Base-by-base conservation (phyloP, 2,329 filamentous ascomycete genomes). In the Dothideomycetidae sp. region DNA sequence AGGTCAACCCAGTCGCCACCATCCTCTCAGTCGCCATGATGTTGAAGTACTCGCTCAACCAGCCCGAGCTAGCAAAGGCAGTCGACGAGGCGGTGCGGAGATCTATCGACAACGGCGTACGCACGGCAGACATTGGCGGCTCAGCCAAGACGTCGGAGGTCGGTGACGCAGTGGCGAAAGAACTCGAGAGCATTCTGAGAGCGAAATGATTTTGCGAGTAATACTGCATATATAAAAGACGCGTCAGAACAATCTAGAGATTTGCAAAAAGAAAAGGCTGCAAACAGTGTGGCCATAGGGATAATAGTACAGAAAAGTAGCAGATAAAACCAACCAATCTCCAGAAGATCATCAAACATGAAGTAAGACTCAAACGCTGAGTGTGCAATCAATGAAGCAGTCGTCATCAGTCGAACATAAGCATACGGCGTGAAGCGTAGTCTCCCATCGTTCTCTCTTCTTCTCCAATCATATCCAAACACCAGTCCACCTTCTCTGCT, bases 11-110 rank as follows among this genome's bases (percentile, higher is more conserved):
- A 21, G 70, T 96, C 43, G 88, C 86, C 35, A 86, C 84, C 38
- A 84, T 96, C 46, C 73, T 96, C 30, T 93, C 85, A 10, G 71
- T 93, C 10, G 84, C 84, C 52, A 93, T 96, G 85, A 82, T 98
- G 78, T 71, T 94, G 53, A 79, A 84, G 54, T 96, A 94, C 68
- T 93, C 85, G 10, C 73, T 96, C 42, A 75, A 76, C 52, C 73
- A 86, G 47, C 75, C 80, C 18, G 68, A 74, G 35, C 78, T 94
- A 60, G 81, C 86, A 21, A 70, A 73, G 43, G 74, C 77, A 34
- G 74, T 94, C 45, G 85, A 94, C 63, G 70, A 76, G 42, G 85
- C 86, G 3, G 85, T 93, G 35, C 72, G 73, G 54, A 73, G 70
- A 39, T 79, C 82, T 36, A 79, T 94, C 45, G 85, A 94, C 57